Conservation (phyloP, 768 basidiomycete species). For the Tulasnella sp. region DNA sequence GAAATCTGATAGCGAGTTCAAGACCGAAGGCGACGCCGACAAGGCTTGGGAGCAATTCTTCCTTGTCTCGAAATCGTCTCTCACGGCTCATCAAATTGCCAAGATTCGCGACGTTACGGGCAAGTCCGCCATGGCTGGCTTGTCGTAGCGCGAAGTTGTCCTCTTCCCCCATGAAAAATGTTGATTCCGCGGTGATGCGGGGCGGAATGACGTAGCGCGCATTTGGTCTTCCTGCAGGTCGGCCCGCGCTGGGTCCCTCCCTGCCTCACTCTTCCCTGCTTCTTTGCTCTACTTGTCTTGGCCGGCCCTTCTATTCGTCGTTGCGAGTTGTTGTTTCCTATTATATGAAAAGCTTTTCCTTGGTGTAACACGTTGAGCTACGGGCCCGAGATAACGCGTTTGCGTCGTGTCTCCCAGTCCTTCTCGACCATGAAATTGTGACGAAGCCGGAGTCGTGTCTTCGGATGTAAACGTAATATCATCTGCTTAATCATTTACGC, state of each 20-base stretch:
- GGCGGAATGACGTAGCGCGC: background rate
- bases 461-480: too few species aligned
- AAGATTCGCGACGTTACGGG: conserved; percentile 85
- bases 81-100: conserved; percentile 82
- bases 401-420: too few species aligned
- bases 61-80: conserved; percentile 64
- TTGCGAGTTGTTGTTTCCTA: background rate
- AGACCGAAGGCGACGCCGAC: conserved; percentile 53
- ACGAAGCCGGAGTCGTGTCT: too few species aligned
- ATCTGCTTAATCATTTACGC: too few species aligned
- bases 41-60: conserved; percentile 83
- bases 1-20: conserved; percentile 43
- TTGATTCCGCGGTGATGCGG: background rate
- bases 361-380: background rate
- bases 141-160: conserved; percentile 32
- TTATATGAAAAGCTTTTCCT: background rate
- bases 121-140: conserved; percentile 81
- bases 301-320: background rate
- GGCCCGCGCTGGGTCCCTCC: background rate
- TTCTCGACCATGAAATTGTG: too few species aligned
- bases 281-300: background rate
- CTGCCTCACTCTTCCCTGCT: background rate
- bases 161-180: background rate
- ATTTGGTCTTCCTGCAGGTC: background rate
- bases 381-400: too few species aligned